Percentiles rank a stretch among this genome's conserved stretches.
Conservation (phyloP, 139 green algal species). For the Desmodesmus armatus region DNA sequence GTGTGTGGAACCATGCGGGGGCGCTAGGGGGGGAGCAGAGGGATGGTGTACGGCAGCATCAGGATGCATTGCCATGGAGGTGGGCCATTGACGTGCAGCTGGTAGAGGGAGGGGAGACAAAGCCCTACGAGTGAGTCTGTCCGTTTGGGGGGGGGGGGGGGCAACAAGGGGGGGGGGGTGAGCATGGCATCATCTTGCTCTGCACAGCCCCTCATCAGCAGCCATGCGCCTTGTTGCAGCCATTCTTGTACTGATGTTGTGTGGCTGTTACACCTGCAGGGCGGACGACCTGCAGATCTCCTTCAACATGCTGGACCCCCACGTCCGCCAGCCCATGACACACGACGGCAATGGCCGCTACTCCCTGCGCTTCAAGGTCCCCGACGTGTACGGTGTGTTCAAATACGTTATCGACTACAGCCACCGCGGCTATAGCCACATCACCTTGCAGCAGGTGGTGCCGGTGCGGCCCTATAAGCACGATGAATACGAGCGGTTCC, state of each 20-base stretch:
- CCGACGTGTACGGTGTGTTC: conserved; percentile 98
- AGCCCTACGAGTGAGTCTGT: conserved; percentile 80
- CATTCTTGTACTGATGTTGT: neutral
- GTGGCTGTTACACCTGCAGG: conserved; percentile 44
- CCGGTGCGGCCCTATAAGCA: conserved; percentile 94
- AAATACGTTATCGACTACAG: conserved; percentile 95
- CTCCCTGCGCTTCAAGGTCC: conserved; percentile 70
- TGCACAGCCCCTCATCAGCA: no score
- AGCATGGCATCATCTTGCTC: no score
- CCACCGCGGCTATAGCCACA: conserved; percentile 79
- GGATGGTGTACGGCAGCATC: no score
- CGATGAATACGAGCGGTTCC: conserved; percentile 96
- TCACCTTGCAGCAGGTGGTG: conserved; percentile 74
- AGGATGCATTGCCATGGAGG: no score
- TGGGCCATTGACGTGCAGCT: conserved; percentile 84
- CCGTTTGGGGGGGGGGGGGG: no score
- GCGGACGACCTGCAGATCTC: conserved; percentile 91
- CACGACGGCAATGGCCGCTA: conserved; percentile 73
- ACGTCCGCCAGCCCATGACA: conserved; percentile 82
- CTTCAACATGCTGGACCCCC: conserved; percentile 96
- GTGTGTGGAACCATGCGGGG: no score
- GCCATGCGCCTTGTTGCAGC: neutral
- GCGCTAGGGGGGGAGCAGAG: no score
- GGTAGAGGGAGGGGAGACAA: conserved; percentile 57
- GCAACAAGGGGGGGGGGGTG: no score